Evolutionary conservation across 805 yeast genomes (phyloP).

Genomic region (Myxozyma nipponensis): DNA sequence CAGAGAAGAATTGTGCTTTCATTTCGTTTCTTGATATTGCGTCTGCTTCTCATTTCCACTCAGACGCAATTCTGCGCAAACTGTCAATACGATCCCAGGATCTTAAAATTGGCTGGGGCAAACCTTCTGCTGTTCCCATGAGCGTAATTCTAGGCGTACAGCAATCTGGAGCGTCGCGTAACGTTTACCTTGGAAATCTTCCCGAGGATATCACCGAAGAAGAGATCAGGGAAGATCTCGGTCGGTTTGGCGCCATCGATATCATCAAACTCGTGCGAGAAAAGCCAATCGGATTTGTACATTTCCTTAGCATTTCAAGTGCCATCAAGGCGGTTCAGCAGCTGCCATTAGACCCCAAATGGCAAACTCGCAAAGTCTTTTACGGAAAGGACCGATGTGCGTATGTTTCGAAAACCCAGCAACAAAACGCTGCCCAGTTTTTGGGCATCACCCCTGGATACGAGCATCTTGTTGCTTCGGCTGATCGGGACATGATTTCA

Average conservation of each 20-base stretch:
- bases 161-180: slow-evolving; percentile 87
- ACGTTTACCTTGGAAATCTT: slow-evolving; percentile 82
- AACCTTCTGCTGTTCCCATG: slow-evolving; percentile 68
- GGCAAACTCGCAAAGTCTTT: slow-evolving; percentile 71
- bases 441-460: slow-evolving; percentile 86
- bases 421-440: slow-evolving; percentile 94
- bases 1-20: slow-evolving; percentile 84
- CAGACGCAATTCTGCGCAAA: slow-evolving; percentile 85
- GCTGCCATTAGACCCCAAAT: slow-evolving; percentile 64
- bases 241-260: slow-evolving; percentile 78
- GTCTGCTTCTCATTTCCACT: slow-evolving; percentile 84
- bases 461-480: slow-evolving; percentile 72
- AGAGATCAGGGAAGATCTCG: slow-evolving; percentile 62
- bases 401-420: slow-evolving; percentile 89
- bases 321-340: slow-evolving; percentile 84
- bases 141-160: slow-evolving; percentile 71
- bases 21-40: slow-evolving; percentile 85
- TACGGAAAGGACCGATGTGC: slow-evolving; percentile 93
- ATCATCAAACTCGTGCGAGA: slow-evolving; percentile 73
- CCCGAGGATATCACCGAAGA: slow-evolving; percentile 63
- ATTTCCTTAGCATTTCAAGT: slow-evolving; percentile 75
- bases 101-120: slow-evolving; percentile 91
- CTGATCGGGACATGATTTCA: slow-evolving; percentile 50
- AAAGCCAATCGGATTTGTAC: slow-evolving; percentile 77
- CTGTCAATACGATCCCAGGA: slow-evolving; percentile 76